Percentiles rank a stretch among this genome's conserved stretches.
Conservation (phyloP, 139 green algal genomes). For the Tetraselmis striata region DNA sequence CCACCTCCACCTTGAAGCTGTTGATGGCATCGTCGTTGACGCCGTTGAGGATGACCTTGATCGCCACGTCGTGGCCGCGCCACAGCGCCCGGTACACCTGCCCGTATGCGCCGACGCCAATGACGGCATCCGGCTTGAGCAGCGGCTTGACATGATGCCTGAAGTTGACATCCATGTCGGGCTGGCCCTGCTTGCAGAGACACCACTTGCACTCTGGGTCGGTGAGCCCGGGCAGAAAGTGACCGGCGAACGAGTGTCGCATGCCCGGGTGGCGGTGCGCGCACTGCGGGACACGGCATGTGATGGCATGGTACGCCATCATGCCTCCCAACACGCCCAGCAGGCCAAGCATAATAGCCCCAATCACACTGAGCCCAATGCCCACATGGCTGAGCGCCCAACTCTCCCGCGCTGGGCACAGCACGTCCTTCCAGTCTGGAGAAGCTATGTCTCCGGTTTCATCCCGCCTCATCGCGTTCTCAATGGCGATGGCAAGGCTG, state of each 20-base stretch:
- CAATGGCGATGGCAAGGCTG: not conserved
- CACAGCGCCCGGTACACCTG: not conserved
- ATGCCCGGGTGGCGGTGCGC: not conserved
- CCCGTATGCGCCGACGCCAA: not conserved
- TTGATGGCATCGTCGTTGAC: not conserved
- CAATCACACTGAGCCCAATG: not conserved
- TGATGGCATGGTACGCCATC: not conserved
- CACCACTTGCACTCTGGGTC: not conserved
- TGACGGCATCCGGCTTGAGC: not conserved
- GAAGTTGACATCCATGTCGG: not conserved
- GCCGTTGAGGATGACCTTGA: not conserved
- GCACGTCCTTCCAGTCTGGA: not conserved
- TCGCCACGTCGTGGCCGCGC: not conserved
- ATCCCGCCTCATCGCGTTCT: not conserved
- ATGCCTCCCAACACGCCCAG: not conserved
- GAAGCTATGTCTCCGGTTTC: not conserved
- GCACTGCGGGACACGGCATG: not conserved
- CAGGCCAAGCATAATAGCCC: not conserved
- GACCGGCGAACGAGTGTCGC: not conserved
- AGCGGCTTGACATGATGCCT: not conserved
- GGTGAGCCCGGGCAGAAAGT: not conserved
- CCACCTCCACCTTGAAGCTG: not conserved
- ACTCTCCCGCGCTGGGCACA: not conserved
- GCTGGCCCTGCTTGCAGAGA: not conserved
- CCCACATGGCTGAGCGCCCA: too few relatives aligned